These are phyloP conservation scores for Sabuloglossum arenarium DNA, from an alignment of 495 filamentous ascomycete genomes.

Conservation along the genomic window DNA sequence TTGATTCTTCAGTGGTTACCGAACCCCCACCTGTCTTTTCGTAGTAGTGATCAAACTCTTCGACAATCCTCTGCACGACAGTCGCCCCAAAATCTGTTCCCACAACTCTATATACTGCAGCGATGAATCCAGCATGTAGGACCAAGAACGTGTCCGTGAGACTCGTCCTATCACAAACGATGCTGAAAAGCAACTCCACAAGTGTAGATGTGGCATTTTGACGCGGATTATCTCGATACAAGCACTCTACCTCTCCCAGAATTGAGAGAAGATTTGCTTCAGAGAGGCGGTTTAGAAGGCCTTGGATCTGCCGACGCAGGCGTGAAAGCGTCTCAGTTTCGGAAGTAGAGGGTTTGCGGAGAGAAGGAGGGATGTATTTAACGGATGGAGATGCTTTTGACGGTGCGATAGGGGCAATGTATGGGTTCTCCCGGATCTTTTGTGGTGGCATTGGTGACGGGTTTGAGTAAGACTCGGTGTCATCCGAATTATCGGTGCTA, in stretches of 20 bases:
- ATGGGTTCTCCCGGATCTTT: conserved; percentile 36
- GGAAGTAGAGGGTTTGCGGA: conserved; percentile 38
- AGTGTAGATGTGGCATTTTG: conserved; percentile 66
- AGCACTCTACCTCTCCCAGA: conserved; percentile 52
- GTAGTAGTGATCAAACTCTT: conserved; percentile 40
- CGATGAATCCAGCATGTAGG: conserved; percentile 74
- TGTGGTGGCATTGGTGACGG: conserved; percentile 13
- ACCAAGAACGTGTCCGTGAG: conserved; percentile 78
- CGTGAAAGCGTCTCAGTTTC: conserved; percentile 47
- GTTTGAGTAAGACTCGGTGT: neutral
- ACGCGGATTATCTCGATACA: conserved; percentile 63
- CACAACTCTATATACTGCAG: conserved; percentile 66
- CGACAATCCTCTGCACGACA: conserved; percentile 53
- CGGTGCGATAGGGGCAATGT: conserved; percentile 29
- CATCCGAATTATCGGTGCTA: conserved; percentile 2
- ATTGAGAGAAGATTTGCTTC: conserved; percentile 74
- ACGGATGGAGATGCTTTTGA: conserved; percentile 12
- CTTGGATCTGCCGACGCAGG: conserved; percentile 61
- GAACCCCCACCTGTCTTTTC: conserved; percentile 23
- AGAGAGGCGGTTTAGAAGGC: conserved; percentile 78
- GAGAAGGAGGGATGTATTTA: conserved; percentile 80
- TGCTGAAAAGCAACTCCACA: conserved; percentile 47
- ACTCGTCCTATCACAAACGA: conserved; percentile 54
- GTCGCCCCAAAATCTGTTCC: conserved; percentile 79
- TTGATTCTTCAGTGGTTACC: conserved; percentile 12